Conservation (phyloP, 192 early-diverging fungal species). For the Entomortierella parvispora region DNA sequence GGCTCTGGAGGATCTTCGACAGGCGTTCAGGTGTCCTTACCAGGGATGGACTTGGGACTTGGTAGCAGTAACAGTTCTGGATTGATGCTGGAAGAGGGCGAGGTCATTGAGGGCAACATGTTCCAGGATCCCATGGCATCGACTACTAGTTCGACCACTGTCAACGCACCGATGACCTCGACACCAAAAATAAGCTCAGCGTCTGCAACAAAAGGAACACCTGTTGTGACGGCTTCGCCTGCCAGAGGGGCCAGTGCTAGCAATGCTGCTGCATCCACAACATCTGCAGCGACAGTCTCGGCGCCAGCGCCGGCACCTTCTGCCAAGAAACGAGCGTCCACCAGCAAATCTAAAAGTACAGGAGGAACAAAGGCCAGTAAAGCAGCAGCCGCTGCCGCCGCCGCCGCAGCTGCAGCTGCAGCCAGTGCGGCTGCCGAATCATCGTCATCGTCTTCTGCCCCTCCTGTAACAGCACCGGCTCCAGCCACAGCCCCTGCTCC, state of each 20-base stretch:
- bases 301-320: background rate
- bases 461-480: background rate
- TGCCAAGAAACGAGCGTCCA: background rate
- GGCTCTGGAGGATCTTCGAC: background rate
- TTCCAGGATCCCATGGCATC: background rate
- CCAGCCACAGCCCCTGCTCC: background rate
- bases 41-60: background rate
- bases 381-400: background rate
- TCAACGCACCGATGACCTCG: background rate
- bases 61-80: background rate
- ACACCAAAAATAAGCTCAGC: background rate
- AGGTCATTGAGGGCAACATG: background rate
- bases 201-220: too few relatives aligned
- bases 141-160: background rate
- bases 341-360: background rate
- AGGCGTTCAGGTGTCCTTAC: background rate
- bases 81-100: conserved; percentile 7
- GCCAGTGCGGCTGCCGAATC: too few relatives aligned
- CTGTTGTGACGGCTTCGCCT: too few relatives aligned
- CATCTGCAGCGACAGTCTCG: background rate
- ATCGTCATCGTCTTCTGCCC: too few relatives aligned
- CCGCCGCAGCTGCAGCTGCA: background rate
- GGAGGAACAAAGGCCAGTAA: background rate
- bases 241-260: too few relatives aligned
- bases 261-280: background rate